Evolutionary conservation across 495 filamentous ascomycete genomes (phyloP), one percentile per base, ranked within the genome.

Genomic region (Hyaloscypha finlandica): DNA sequence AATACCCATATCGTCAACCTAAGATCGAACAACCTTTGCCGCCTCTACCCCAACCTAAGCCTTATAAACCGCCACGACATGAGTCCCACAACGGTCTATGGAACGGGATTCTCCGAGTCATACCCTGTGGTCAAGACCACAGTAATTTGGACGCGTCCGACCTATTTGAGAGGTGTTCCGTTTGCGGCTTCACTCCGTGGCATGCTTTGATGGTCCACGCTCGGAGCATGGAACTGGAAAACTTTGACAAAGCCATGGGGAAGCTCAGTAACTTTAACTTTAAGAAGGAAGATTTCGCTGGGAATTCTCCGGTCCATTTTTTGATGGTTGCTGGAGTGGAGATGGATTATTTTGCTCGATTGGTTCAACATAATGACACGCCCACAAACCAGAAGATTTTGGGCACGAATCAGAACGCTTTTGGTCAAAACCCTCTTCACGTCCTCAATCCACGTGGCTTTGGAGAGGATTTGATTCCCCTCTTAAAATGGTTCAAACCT

Each of bases 351-450:
- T 69, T 66, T n/a, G 33, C 20, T 16, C 31, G 35, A 6, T 55
- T 64, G 22, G 48, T 68, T 1, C 62, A 30, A 4, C 29, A n/a
- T 22, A 19, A 64, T 20, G 58, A 39, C 59, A 8, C n/a, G n/a
- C n/a, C 0, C 53, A 25, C 53, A 9, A 11, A 25, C 20, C 53
- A n/a, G 19, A 37, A 37, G 35, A 37, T 37, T 12, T 48, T 35
- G 0, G 39, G 37, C 33, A 55, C 30, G 3, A 55, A 35, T n/a
- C 69, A 68, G 42, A 72, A 72, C 39, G 45, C 51, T 31, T 72
- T 72, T 57, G 70, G 70, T 3, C 70, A 72, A 33, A 72, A 72
- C 52, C 70, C 70, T 19, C 60, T 72, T 37, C 70, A 72, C 37
- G 63, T 69, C 2, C 59, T 72, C 19, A 67, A 72, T 29, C 70